These are phyloP conservation scores for Selaginella tamariscina DNA, from an alignment of 75 land plant genomes.

Conservation along the genomic window DNA sequence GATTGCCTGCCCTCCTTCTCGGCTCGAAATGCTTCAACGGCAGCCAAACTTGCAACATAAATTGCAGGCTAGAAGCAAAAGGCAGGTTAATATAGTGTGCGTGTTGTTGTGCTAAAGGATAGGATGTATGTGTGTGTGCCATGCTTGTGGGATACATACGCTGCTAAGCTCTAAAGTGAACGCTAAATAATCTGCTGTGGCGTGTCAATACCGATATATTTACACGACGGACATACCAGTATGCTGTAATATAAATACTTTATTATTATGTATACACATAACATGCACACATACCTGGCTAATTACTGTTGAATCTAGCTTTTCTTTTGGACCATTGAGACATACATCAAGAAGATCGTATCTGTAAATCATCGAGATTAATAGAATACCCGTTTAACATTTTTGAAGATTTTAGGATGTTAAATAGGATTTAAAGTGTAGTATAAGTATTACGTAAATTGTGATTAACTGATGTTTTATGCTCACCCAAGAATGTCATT, in stretches of 20 bases:
- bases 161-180: no score
- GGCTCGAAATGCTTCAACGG: constrained; percentile 6
- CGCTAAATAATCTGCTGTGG: no score
- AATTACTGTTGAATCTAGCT: constrained; percentile 9
- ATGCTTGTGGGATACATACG: no score
- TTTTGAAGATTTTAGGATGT: background rate
- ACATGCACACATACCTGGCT: background rate
- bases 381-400: background rate
- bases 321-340: constrained; percentile 8
- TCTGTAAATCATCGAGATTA: background rate
- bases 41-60: constrained; percentile 12
- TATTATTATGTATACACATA: background rate
- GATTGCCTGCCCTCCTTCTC: constrained; percentile 10
- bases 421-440: background rate
- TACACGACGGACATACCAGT: no score
- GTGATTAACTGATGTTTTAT: background rate
- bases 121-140: no score
- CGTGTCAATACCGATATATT: no score
- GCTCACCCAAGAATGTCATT: constrained; percentile 15
- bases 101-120: no score
- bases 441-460: background rate
- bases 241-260: no score
- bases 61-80: constrained; percentile 30
- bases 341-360: constrained; percentile 14
- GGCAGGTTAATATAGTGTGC: no score